Conservation (phyloP, 805 yeast species). For the Candida dajiaensis region DNA sequence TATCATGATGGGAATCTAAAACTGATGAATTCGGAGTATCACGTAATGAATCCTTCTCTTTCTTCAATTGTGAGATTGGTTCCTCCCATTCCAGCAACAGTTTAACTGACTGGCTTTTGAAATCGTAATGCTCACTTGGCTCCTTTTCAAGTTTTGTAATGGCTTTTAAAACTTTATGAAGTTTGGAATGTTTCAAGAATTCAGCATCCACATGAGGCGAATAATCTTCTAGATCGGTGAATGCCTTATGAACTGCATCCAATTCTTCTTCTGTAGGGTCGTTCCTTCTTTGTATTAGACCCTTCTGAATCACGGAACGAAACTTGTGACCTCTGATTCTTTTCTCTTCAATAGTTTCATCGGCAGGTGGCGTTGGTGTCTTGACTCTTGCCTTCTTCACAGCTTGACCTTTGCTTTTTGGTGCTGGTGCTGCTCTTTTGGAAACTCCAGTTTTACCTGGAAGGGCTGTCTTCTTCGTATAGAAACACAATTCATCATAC, state of each 20-base stretch:
- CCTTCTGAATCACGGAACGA: constrained; percentile 42
- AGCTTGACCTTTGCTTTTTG: neutral
- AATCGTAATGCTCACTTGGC: constrained; percentile 37
- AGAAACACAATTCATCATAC: neutral
- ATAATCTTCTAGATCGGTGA: constrained; percentile 37
- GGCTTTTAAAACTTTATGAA: constrained; percentile 48
- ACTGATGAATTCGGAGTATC: constrained; percentile 16
- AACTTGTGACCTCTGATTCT: constrained; percentile 21
- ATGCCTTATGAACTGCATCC: constrained; percentile 20
- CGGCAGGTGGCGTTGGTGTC: neutral
- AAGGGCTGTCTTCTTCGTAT: neutral
- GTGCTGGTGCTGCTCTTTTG: neutral
- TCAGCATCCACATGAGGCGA: constrained; percentile 31
- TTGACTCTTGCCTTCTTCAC: neutral
- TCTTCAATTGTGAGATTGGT: constrained; percentile 30
- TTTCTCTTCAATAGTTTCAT: constrained; percentile 2
- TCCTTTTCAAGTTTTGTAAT: constrained; percentile 35
- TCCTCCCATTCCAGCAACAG: constrained; percentile 37
- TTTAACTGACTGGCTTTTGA: constrained; percentile 39
- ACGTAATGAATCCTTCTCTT: constrained; percentile 22
- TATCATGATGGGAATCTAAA: neutral
- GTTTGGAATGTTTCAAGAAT: constrained; percentile 37
- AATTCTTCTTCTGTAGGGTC: constrained; percentile 36
- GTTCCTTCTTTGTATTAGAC: constrained; percentile 38
- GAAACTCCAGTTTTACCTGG: neutral